These are phyloP conservation scores for Meyerozyma guilliermondii DNA, from an alignment of 1,139 yeast genomes.

Conservation along the genomic window DNA sequence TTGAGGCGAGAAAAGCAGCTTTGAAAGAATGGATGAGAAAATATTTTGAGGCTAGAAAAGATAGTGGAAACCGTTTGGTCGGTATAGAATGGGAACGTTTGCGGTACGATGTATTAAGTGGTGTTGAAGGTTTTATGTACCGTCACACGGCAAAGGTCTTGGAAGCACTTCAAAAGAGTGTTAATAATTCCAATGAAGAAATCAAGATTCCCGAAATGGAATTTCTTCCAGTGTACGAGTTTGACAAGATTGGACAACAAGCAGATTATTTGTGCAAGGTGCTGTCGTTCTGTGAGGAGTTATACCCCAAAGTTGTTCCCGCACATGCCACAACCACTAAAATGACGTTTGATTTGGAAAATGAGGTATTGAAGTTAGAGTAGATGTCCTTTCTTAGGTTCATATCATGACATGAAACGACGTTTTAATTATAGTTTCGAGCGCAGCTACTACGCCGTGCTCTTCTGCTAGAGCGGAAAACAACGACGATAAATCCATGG, in stretches of 20 bases:
- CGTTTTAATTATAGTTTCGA: constrained; percentile 19
- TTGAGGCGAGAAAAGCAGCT: constrained; percentile 5
- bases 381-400: too few relatives aligned
- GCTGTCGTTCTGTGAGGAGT: constrained; percentile 22
- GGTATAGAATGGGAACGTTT: constrained; percentile 47
- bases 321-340: not conserved
- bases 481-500: constrained; percentile 8
- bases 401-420: constrained; percentile 14
- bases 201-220: constrained; percentile 15
- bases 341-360: constrained; percentile 22
- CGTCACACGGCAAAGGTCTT: constrained; percentile 19
- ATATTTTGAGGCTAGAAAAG: constrained; percentile 37
- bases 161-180: constrained; percentile 5
- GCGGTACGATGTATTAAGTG: constrained; percentile 34
- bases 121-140: constrained; percentile 33
- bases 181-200: constrained; percentile 4
- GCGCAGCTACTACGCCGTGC: constrained; percentile 23
- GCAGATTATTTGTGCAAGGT: constrained; percentile 24
- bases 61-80: constrained; percentile 32
- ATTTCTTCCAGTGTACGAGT: constrained; percentile 33
- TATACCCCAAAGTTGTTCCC: constrained; percentile 12
- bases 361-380: constrained; percentile 15
- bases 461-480: constrained; percentile 18
- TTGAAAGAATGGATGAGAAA: constrained; percentile 24
- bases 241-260: constrained; percentile 29